Evolutionary conservation across 2,329 filamentous ascomycete genomes (phyloP), one percentile per base, ranked within the genome.

Genomic region (Claviceps pazoutovae): DNA sequence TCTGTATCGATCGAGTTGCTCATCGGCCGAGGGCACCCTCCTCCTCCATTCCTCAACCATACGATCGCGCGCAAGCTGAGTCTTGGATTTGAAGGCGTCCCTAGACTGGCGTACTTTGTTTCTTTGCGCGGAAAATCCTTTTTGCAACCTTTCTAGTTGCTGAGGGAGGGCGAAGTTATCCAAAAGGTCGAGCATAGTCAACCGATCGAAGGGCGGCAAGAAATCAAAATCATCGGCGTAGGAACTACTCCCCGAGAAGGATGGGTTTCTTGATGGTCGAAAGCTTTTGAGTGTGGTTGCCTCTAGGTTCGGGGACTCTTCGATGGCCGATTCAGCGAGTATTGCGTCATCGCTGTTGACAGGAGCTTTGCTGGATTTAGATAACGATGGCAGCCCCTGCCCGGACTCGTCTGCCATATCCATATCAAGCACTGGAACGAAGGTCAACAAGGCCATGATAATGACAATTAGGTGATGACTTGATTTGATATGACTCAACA

Each of bases 21-120:
- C 91, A 56, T 95, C 90, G 17, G 90, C 85, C 3, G 87, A 83
- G 2, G 89, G 89, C 9, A 94, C 80, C 41, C 90, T 80, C 51
- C 86, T 84, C 53, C 88, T 82, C 88, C 88, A 95, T 71, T 97
- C 88, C 58, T 94, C 90, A 23, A 97, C 84, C 62, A 97, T 88
- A 54, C 86, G 84, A 58, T 94, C 84, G 62, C 84, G 87, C n/a
- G 91, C 90, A 59, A 80, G 80, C 61, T 84, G 75, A 48, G 89
- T 84, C 57, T 79, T 83, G 19, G 81, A 82, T 65, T 87, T 88
- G 55, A 95, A 69, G 54, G 81, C 88, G 64, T 93, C 85, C 60
- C 86, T 81, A 55, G 93, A 91, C 62, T 82, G 82, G 56, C 83
- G 83, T 36, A 97, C 84, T 67, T 87, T 93, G 59, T 93, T 83